Base-by-base conservation (phyloP, 257 asterid species). In the Hygrophila difformis region DNA sequence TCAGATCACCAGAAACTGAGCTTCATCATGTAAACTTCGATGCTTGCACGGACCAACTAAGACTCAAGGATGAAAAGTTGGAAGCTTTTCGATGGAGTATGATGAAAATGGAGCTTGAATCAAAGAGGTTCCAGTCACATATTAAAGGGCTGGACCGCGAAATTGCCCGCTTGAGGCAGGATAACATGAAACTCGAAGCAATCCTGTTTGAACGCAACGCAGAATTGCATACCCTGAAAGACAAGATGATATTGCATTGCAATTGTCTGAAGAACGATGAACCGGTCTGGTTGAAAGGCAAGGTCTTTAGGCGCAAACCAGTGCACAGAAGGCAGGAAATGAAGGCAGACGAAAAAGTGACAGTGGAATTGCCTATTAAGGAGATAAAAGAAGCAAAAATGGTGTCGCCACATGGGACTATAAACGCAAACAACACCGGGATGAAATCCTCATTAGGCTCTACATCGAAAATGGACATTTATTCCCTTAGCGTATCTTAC, bases 401-500 rank as follows among this genome's bases (percentile, higher is more conserved):
- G 62, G 58, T 16, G 51, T 36, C 31, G n/a, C 19, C 35, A 18
- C 91, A 53, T 39, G 53, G 53, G 14, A 43, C 39, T 6, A 50
- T 68, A 60, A 56, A 63, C 42, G 10, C 56, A 14, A 68, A 60
- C 62, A 65, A 63, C 47, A 72, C 39, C 18, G 63, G 60, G 39
- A n/a, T n/a, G n/a, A n/a, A n/a, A n/a, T n/a, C n/a, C n/a, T n/a
- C n/a, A n/a, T n/a, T n/a, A n/a, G n/a, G 13, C 39, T 69, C 87
- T 13, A 36, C 61, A 0, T 56, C 73, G 87, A 89, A 67, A 59
- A 66, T 49, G 55, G 93, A 89, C 66, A 73, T 89, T 36, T 88
- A 85, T 56, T 91, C 98, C 34, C 94, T 89, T 35, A 96, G 96
- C 47, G 82, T 89, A 41, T 68, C 88, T 0, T 85, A 77, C 73